Percentiles rank a stretch among this genome's conserved stretches.
Conservation (phyloP, 2,329 filamentous ascomycete species). For the Exophiala oligosperma region DNA sequence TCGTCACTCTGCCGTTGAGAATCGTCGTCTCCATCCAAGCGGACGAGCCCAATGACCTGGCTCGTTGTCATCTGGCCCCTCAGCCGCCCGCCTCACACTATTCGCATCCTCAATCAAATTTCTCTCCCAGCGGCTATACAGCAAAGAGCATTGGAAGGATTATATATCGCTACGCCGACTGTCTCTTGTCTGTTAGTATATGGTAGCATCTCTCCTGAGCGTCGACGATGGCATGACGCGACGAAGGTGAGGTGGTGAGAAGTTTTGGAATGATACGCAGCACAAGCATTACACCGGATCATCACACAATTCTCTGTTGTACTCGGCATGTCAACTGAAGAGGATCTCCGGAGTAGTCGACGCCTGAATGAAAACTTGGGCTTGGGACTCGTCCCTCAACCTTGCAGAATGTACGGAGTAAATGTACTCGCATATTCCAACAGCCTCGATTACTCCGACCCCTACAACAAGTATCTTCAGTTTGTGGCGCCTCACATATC, state of each 20-base stretch:
- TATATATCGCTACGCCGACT: slow-evolving; percentile 9
- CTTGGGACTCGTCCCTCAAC: too few relatives aligned
- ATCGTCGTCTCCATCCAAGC: neutral
- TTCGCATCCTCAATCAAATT: neutral
- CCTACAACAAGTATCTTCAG: neutral
- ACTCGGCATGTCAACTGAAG: neutral
- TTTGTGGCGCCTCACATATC: neutral
- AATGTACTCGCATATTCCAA: too few relatives aligned
- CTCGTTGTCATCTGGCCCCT: neutral
- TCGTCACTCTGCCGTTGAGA: slow-evolving; percentile 6
- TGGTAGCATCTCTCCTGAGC: neutral
- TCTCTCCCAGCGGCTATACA: slow-evolving; percentile 6
- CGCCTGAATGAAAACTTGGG: neutral
- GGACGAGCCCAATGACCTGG: neutral
- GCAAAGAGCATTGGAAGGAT: slow-evolving; percentile 6
- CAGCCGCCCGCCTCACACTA: neutral
- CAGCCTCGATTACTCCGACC: too few relatives aligned
- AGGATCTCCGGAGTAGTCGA: neutral
- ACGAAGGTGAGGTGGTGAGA: neutral
- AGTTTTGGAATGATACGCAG: neutral
- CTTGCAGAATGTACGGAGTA: neutral
- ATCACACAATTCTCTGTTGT: neutral
- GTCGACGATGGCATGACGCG: neutral
- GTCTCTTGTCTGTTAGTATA: neutral
- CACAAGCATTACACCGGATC: neutral